Evolutionary conservation across 306 rosid species (phyloP).

Genomic region (Datisca glomerata): DNA sequence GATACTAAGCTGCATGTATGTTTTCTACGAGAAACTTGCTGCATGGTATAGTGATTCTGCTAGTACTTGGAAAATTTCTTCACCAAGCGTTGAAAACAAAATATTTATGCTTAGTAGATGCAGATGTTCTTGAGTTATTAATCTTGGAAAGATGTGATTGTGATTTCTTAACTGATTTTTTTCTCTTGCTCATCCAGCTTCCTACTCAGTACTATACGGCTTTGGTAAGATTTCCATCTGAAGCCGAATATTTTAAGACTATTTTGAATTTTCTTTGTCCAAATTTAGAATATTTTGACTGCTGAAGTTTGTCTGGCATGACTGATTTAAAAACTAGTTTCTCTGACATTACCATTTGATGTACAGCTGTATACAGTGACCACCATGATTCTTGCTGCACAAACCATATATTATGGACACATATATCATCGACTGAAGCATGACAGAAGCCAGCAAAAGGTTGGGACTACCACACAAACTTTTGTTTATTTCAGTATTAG

Average conservation of each 20-base stretch:
- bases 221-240: slow-evolving; percentile 39
- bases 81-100: too few species aligned
- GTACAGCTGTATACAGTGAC: slow-evolving; percentile 60
- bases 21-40: too few species aligned
- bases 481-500: too few species aligned
- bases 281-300: slow-evolving; percentile 6
- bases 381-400: slow-evolving; percentile 37
- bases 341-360: slow-evolving; percentile 15
- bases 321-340: too few species aligned
- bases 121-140: not conserved
- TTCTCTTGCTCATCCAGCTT: slow-evolving; percentile 52
- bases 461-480: too few species aligned
- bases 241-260: slow-evolving; percentile 6
- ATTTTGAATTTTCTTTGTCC: not conserved
- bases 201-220: slow-evolving; percentile 79
- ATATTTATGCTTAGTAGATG: too few species aligned
- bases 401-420: slow-evolving; percentile 43
- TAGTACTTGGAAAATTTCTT: too few species aligned
- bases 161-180: slow-evolving; percentile 12
- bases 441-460: slow-evolving; percentile 35
- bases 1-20: too few species aligned
- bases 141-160: not conserved
- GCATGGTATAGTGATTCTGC: too few species aligned
- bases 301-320: too few species aligned
- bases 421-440: slow-evolving; percentile 34